These are phyloP conservation scores for Lachancea kluyveri DNA, from an alignment of 805 yeast genomes.

Conservation along the genomic window DNA sequence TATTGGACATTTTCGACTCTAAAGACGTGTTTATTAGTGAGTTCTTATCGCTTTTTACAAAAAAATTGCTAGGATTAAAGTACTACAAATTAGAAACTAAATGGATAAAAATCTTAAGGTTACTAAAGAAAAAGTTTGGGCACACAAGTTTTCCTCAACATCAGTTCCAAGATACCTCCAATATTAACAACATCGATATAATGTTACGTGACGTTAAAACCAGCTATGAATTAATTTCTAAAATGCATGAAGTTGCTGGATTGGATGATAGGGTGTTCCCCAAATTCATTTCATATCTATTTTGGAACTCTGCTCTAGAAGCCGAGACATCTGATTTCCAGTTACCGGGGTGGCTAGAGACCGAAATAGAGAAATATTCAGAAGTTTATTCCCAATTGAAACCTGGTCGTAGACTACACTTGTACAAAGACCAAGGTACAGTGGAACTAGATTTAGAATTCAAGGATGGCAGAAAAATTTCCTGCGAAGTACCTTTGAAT, in stretches of 20 bases:
- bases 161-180: constrained; percentile 11
- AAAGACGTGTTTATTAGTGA: constrained; percentile 21
- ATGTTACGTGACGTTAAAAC: constrained; percentile 72
- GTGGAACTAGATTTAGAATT: constrained; percentile 56
- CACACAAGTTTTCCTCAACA: constrained; percentile 4
- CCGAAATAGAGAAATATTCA: constrained; percentile 39
- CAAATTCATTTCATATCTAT: constrained; percentile 64
- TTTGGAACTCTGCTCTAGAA: constrained; percentile 58
- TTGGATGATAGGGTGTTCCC: constrained; percentile 39
- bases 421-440: constrained; percentile 54
- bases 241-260: constrained; percentile 28
- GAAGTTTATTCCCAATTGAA: constrained; percentile 38
- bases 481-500: constrained; percentile 55
- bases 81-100: constrained; percentile 19
- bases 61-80: constrained; percentile 17
- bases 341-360: constrained; percentile 42
- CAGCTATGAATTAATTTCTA: constrained; percentile 42
- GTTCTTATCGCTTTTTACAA: constrained; percentile 19
- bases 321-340: constrained; percentile 31
- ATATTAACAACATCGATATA: constrained; percentile 61
- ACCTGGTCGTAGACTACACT: constrained; percentile 51
- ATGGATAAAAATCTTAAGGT: constrained; percentile 21
- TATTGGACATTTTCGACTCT: constrained; percentile 22
- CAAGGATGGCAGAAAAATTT: constrained; percentile 33
- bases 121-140: constrained; percentile 16